Conservation (phyloP, 192 early-diverging fungal species). For the Coemansia sp. region DNA sequence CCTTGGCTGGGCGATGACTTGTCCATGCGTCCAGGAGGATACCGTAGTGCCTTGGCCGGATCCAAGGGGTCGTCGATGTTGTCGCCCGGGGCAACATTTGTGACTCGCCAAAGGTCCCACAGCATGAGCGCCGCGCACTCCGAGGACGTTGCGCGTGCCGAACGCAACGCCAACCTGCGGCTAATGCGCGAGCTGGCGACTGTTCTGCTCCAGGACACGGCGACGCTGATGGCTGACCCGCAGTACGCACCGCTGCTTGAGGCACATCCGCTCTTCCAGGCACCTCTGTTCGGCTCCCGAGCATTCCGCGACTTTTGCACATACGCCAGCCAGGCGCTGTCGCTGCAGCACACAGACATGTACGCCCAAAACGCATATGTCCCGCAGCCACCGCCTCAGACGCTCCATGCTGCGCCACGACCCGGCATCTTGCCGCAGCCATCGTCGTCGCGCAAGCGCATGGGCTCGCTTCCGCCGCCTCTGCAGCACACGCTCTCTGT, state of each 20-base stretch:
- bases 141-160: slow-evolving; percentile 49
- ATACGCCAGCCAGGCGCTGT: slow-evolving; percentile 48
- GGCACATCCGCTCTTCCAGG: slow-evolving; percentile 43
- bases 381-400: slow-evolving; percentile 14
- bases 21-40: not conserved
- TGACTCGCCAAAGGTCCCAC: slow-evolving; percentile 48
- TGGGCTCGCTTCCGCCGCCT: slow-evolving; percentile 11
- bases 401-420: slow-evolving; percentile 1
- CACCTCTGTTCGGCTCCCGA: slow-evolving; percentile 44
- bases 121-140: slow-evolving; percentile 48
- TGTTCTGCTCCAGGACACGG: slow-evolving; percentile 49
- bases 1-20: slow-evolving; percentile 38
- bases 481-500: slow-evolving; percentile 15
- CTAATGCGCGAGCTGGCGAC: slow-evolving; percentile 54
- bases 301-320: slow-evolving; percentile 53
- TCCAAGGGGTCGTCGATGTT: not conserved
- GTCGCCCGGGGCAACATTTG: slow-evolving; percentile 8
- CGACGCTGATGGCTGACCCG: slow-evolving; percentile 47
- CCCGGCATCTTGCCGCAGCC: not conserved
- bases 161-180: slow-evolving; percentile 44
- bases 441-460: slow-evolving; percentile 1
- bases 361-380: slow-evolving; percentile 15
- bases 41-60: not conserved
- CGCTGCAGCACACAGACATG: slow-evolving; percentile 40
- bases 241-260: slow-evolving; percentile 30